Evolutionary conservation across 192 early-diverging fungal genomes (phyloP), one percentile per base, ranked within the genome.

Genomic region (Coemansia furcata): DNA sequence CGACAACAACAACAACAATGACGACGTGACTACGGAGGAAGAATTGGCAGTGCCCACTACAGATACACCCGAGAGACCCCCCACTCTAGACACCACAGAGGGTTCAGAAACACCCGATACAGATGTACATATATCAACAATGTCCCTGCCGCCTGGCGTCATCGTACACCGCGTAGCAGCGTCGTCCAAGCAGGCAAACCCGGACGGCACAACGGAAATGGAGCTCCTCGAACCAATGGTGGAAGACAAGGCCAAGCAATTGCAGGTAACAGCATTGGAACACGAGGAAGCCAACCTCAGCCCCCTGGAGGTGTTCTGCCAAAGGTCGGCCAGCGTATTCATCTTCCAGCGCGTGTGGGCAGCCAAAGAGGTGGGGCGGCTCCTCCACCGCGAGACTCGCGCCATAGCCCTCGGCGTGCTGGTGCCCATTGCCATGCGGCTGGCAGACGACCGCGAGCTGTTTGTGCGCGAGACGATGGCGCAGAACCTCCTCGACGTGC

Each of bases 261-360:
- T 61, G 38, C 60, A 83, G 37, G 80, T 63, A 8, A 38, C 62
- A 66, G 55, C 65, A 55, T 63, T 83, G 40, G 80, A 83, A 43
- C 62, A 71, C 54, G 60, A 59, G 14, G 83, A 81, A 35, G 78
- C 71, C 55, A 66, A 85, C 43, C 76, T 85, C 68, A 75, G 63
- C 26, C 62, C 72, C 6, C 42, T 85, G 14, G 78, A 85, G 54
- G 62, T 76, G 4, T 73, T 85, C 15, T 77, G 72, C 63, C 67
- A 73, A 60, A 72, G 83, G 38, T 38, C 83, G 19, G 23, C 63
- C 6, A 81, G 78, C 67, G 67, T 76, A 39, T 77, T 72, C 52
- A 77, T 80, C 43, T 84, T 77, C 43, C 78, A 80, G 67, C 78
- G 83, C 32, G 80, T 83, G 23, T 83, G 80, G 80, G 74, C 80